Evolutionary conservation across 2,329 filamentous ascomycete genomes (phyloP).

Genomic region (Coleophoma cylindrospora): DNA sequence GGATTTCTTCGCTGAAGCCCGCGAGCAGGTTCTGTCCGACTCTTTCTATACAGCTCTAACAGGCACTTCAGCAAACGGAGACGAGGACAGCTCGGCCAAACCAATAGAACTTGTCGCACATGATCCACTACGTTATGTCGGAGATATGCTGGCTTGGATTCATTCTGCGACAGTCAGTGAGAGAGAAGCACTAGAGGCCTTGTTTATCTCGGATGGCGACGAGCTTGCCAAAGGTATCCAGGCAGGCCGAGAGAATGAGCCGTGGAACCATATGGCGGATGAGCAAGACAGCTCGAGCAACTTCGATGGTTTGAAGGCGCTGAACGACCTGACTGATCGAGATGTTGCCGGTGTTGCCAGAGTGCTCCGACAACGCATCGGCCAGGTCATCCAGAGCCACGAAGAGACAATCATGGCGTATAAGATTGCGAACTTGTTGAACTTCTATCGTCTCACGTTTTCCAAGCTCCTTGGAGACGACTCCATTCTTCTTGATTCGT

Average conservation of each 20-base stretch:
- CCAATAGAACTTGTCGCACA: slow-evolving; percentile 93
- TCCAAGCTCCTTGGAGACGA: slow-evolving; percentile 67
- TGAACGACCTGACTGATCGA: slow-evolving; percentile 82
- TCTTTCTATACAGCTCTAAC: slow-evolving; percentile 86
- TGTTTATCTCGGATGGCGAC: slow-evolving; percentile 88
- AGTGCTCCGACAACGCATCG: slow-evolving; percentile 81
- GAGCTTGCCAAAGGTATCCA: slow-evolving; percentile 81
- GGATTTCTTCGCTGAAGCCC: slow-evolving; percentile 85
- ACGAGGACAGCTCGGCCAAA: slow-evolving; percentile 62
- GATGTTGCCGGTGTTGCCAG: slow-evolving; percentile 77
- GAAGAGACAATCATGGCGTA: slow-evolving; percentile 87
- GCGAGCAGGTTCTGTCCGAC: slow-evolving; percentile 82
- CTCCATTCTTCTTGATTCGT: slow-evolving; percentile 64
- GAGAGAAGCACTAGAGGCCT: slow-evolving; percentile 80
- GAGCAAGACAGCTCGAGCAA: slow-evolving; percentile 47
- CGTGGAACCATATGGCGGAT: slow-evolving; percentile 67
- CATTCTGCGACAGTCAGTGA: slow-evolving; percentile 94
- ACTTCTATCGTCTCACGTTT: slow-evolving; percentile 87
- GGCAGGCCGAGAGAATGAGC: slow-evolving; percentile 74
- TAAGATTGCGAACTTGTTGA: slow-evolving; percentile 82
- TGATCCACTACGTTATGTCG: slow-evolving; percentile 84
- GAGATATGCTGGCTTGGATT: slow-evolving; percentile 96
- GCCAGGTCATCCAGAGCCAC: slow-evolving; percentile 88
- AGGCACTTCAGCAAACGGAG: slow-evolving; percentile 55
- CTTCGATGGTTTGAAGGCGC: slow-evolving; percentile 77